A percentile compares a stretch with the other conserved stretches of the same genome.
These are phyloP conservation scores for Syzygium syzygioides DNA, from an alignment of 441 rosid species.

Conservation along the genomic window DNA sequence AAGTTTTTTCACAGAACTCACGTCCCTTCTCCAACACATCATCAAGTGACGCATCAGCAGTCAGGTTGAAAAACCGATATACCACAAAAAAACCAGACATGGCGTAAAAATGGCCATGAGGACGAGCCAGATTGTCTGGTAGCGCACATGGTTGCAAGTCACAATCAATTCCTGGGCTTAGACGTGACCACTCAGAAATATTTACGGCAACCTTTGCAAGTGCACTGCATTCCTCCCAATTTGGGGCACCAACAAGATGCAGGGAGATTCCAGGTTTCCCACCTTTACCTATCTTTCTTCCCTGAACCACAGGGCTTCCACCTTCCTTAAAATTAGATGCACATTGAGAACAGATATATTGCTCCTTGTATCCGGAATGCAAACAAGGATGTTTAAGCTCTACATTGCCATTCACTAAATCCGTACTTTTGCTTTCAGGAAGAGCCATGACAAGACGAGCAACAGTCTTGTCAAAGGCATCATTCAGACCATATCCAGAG, in stretches of 20 bases:
- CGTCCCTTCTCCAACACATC: constrained; percentile 88
- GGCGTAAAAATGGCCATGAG: constrained; percentile 84
- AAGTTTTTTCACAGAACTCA: constrained; percentile 71
- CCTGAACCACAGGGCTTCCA: constrained; percentile 38
- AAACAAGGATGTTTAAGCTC: constrained; percentile 91
- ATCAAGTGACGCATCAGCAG: constrained; percentile 81
- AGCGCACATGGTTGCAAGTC: constrained; percentile 93
- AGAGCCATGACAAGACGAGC: constrained; percentile 45
- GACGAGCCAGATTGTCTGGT: constrained; percentile 63
- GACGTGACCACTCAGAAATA: constrained; percentile 82
- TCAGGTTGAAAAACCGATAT: constrained; percentile 74
- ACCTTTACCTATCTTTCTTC: constrained; percentile 29
- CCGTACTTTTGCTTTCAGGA: constrained; percentile 33
- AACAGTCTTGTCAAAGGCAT: constrained; percentile 95
- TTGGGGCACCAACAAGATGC: constrained; percentile 80
- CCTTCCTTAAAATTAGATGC: constrained; percentile 34
- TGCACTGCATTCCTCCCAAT: constrained; percentile 77
- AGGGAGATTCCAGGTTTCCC: constrained; percentile 58
- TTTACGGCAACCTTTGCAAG: constrained; percentile 79
- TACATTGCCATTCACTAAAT: constrained; percentile 42
- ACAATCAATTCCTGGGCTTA: constrained; percentile 65
- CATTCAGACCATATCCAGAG: constrained; percentile 96
- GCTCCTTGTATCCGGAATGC: constrained; percentile 76
- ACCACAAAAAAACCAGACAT: constrained; percentile 96
- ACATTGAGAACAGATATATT: constrained; percentile 71